A percentile compares a stretch with the other conserved stretches of the same genome.
Evolutionary conservation across 139 green algal species (phyloP).

Genomic region (Pycnococcus provasolii): DNA sequence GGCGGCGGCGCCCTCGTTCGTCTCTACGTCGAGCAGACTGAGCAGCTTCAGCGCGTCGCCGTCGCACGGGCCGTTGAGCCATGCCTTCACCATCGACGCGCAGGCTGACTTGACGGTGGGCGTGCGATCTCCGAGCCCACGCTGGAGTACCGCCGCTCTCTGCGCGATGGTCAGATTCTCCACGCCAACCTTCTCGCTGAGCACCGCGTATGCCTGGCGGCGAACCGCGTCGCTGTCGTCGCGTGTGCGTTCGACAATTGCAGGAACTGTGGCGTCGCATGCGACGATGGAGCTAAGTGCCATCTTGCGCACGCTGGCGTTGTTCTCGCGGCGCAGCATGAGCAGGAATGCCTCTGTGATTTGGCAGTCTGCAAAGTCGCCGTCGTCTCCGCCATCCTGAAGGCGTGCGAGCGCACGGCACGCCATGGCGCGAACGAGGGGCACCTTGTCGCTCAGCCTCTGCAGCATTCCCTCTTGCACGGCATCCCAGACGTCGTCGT

Average conservation of each 20-base stretch:
- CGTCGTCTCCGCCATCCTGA: conserved; percentile 31
- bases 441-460: conserved; percentile 44
- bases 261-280: conserved; percentile 26
- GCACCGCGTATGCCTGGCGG: conserved; percentile 35
- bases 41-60: conserved; percentile 37
- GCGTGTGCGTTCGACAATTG: conserved; percentile 39
- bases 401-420: conserved; percentile 40
- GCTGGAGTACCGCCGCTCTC: conserved; percentile 26
- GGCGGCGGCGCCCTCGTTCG: conserved; percentile 35
- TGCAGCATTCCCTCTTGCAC: conserved; percentile 39
- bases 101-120: conserved; percentile 22
- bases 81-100: conserved; percentile 30
- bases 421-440: conserved; percentile 43
- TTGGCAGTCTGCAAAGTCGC: conserved; percentile 37
- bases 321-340: conserved; percentile 44
- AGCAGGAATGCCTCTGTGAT: conserved; percentile 35
- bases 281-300: conserved; percentile 41
- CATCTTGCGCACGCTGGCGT: conserved; percentile 52
- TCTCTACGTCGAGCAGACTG: conserved; percentile 29
- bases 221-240: conserved; percentile 50
- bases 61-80: conserved; percentile 34
- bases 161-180: conserved; percentile 21
- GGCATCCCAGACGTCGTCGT: conserved; percentile 36
- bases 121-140: conserved; percentile 42
- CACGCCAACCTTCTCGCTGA: conserved; percentile 36